These are phyloP conservation scores for Scedosporium aurantiacum DNA, from an alignment of 2,329 filamentous ascomycete species.

Conservation along the genomic window DNA sequence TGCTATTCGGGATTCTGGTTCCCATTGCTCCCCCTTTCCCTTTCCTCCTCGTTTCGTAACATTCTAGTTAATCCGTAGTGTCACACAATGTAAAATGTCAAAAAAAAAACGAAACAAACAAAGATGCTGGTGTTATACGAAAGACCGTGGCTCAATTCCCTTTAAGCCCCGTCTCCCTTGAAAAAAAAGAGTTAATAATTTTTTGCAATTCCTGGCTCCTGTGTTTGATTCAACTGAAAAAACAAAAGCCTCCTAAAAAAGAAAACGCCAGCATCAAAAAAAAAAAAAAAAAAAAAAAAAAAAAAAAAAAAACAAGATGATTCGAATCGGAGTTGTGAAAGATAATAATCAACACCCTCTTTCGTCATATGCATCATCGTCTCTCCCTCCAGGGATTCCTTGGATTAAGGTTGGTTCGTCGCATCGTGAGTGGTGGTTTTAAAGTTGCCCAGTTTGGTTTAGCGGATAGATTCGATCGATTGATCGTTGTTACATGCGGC, in stretches of 20 bases:
- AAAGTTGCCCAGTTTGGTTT: not conserved
- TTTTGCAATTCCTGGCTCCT: not conserved
- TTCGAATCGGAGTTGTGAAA: not conserved
- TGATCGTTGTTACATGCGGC: not conserved
- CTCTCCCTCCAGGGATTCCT: not conserved
- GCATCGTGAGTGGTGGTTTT: not conserved
- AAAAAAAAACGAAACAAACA: too few species aligned
- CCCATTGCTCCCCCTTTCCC: too few species aligned
- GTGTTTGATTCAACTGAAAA: not conserved
- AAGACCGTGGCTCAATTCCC: too few species aligned
- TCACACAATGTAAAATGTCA: too few species aligned
- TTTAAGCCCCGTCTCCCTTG: not conserved
- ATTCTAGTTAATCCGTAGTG: too few species aligned
- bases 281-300: conserved; percentile 1
- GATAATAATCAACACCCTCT: not conserved
- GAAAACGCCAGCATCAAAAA: conserved; percentile 1
- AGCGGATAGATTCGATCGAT: not conserved
- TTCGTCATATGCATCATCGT: not conserved
- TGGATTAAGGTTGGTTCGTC: not conserved
- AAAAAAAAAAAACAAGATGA: conserved; percentile 1
- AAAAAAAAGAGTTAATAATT: not conserved
- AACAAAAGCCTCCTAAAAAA: conserved; percentile 2
- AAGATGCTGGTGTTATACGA: too few species aligned
- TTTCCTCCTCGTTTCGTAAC: too few species aligned
- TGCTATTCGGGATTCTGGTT: too few species aligned